phyloP scores from a whole-genome alignment of 1,139 yeast species.

The Blastobotrys niveus region DNA sequence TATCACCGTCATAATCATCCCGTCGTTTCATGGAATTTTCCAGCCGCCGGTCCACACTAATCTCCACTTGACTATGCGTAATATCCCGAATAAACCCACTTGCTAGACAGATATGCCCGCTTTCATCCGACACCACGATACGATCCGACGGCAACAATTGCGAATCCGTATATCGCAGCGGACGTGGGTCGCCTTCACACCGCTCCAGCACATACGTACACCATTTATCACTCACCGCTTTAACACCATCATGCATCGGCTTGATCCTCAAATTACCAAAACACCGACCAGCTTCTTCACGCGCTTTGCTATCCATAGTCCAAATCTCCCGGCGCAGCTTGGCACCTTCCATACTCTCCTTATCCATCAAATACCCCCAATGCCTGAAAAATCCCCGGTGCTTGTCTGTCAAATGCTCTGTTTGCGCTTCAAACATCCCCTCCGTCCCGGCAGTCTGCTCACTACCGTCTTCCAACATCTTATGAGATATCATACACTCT shows the following conservation, averaged over 20 bases:
- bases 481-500: slow-evolving; percentile 67
- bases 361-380: slow-evolving; percentile 70
- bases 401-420: slow-evolving; percentile 45
- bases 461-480: slow-evolving; percentile 52
- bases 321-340: slow-evolving; percentile 60
- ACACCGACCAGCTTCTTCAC: slow-evolving; percentile 62
- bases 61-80: slow-evolving; percentile 32
- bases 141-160: slow-evolving; percentile 31
- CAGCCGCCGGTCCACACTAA: slow-evolving; percentile 50
- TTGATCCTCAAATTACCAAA: slow-evolving; percentile 33
- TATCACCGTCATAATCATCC: slow-evolving; percentile 1
- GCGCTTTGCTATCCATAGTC: slow-evolving; percentile 52
- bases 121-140: slow-evolving; percentile 71
- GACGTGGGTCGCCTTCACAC: slow-evolving; percentile 5
- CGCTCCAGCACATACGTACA: slow-evolving; percentile 13
- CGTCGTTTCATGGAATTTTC: slow-evolving; percentile 17
- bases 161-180: slow-evolving; percentile 20
- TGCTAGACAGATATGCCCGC: slow-evolving; percentile 70
- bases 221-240: slow-evolving; percentile 2
- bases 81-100: slow-evolving; percentile 52
- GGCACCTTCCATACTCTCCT: slow-evolving; percentile 61
- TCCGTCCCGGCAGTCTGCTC: slow-evolving; percentile 36
- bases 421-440: slow-evolving; percentile 44
- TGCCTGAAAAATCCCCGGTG: slow-evolving; percentile 54
- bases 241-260: slow-evolving; percentile 14